Evolutionary conservation across 345 rosid genomes (phyloP), one percentile per base, ranked within the genome.

Genomic region (Nasturtium officinale): DNA sequence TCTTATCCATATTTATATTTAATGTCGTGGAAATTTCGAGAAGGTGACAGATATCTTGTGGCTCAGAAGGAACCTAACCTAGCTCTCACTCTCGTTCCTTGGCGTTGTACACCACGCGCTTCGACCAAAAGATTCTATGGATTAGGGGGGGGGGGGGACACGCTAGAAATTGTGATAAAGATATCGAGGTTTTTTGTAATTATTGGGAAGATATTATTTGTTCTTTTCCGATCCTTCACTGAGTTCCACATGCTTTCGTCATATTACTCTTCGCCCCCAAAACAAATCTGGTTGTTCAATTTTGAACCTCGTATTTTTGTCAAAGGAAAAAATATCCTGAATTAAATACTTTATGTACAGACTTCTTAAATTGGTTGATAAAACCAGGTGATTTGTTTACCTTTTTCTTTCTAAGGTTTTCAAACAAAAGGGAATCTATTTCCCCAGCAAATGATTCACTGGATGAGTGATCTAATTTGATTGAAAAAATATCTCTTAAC

Each of bases 41-140:
- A 87, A 81, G 82, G 57, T 16, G 57, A 45, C 52, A 47, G 68
- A 62, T 47, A 75, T 78, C 83, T 78, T 77, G 90, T 84, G 92
- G 92, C 87, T 80, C 75, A 77, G 82, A 84, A 75, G 28, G 61
- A 40, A 33, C 55, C 26, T 28, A 30, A 58, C 3, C n/a, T 4
- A 32, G 1, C 47, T 7, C 26, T 52, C 79, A 68, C 69, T 26
- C 74, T 48, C 69, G 63, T 3, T 43, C 3, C 9, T 23, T 16
- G 2, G 9, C 1, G 2, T 54, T 75, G 50, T 18, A 8, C 13
- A 5, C 25, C 51, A 75, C 74, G 74, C 69, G 74, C 29, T 11
- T 40, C 28, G 6, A 18, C 63, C 10, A 2, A 23, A 37, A 42
- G 16, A 46, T 38, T 48, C 7, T 56, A 65, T 64, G 64, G 57